Base-by-base conservation (phyloP, 2,329 filamentous ascomycete species). In the Madurella fahalii region DNA sequence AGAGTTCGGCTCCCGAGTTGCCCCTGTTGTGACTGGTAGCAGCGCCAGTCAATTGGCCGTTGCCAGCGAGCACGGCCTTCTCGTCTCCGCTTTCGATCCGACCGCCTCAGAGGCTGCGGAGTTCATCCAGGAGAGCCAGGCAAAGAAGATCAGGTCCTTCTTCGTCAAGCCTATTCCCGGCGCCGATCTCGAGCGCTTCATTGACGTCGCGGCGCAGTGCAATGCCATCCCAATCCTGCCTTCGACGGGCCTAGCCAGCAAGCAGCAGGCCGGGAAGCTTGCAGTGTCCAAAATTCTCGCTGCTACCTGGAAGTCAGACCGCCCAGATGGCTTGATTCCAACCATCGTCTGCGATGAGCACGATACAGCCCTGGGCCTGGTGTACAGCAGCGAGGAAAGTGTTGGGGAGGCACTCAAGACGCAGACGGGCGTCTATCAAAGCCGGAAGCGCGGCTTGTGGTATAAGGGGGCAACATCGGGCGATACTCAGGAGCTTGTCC, bases 401-500 rank as follows among this genome's bases (percentile, higher is more conserved):
- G 84, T 99, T 34, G 78, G 84, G 9, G 93, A 95, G 74, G 93
- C 93, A 39, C 69, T 99, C 57, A 83, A 83, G 65, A 95, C 90
- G 5, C 76, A 80, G 64, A 77, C 77, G 0, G 92, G 94, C 32
- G 93, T 97, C 39, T 99, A 99, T 70, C 91, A 96, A 73, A 97
- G 93, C 75, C 82, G 94, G 50, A 97, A 96, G 77, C 83, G 94
- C 43, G 94, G 94, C 0, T 74, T 99, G 30, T 99, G 94, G 94
- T 87, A 95, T 72, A 99, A 99, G 76, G 94, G 94, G 5, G 89
- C 92, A 50, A 94, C 88, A 9, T 97, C 93, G 51, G 94, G 94
- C 13, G 92, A 97, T 69, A 90, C 89, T 12, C 94, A 99, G 71
- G 86, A 96, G 70, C 78, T 99, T 48, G 78, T 97, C 18, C 85